Base-by-base conservation (phyloP, 2,329 filamentous ascomycete genomes). In the Microascus cirrosus region DNA sequence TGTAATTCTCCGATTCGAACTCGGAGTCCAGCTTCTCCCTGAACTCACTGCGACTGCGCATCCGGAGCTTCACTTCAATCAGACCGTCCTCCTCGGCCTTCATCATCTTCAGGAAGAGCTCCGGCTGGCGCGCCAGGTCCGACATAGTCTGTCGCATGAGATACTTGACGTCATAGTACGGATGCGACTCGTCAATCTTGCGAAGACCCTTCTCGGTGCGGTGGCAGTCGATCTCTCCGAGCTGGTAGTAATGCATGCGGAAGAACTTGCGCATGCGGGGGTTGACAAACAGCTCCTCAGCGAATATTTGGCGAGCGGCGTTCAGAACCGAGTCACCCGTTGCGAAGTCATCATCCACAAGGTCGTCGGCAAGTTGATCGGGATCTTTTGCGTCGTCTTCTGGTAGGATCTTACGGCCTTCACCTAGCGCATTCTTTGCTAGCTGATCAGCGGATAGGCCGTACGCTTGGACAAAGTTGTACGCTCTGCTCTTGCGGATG, bases 151-250 rank as follows among this genome's bases (percentile, higher is more conserved):
- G 92, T 65, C 94, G 91, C 62, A 90, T 85, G 22, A 99, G 79
- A 65, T 99, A 99, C 71, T 99, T 96, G 76, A 99, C 90, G 71
- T 97, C 94, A 69, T 97, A 97, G 71, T 95, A 97, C 0, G 91
- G 90, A 66, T 97, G 92, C 25, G 94, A 85, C 61, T 97, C 93
- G 65, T 96, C 92, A 64, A 99, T 97, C 67, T 90, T 89, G 59
- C 89, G 88, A 57, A 96, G 76, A 32, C 94, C 94, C 72, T 97
- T 99, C 60, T 97, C 92, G 0, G 94, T 99, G 58, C 94, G 85
- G 61, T 83, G 84, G 69, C 92, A 95, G 73, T 93, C 91, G 60
- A 99, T 85, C 58, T 89, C 81, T 25, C 91, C 90, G 63, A 86
- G 86, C 67, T 85, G 82, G 67, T 96, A 97, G 71, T 89, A 96